phyloP scores from a whole-genome alignment of 2,329 filamentous ascomycete genomes.

The Colletotrichum echinochloae region DNA sequence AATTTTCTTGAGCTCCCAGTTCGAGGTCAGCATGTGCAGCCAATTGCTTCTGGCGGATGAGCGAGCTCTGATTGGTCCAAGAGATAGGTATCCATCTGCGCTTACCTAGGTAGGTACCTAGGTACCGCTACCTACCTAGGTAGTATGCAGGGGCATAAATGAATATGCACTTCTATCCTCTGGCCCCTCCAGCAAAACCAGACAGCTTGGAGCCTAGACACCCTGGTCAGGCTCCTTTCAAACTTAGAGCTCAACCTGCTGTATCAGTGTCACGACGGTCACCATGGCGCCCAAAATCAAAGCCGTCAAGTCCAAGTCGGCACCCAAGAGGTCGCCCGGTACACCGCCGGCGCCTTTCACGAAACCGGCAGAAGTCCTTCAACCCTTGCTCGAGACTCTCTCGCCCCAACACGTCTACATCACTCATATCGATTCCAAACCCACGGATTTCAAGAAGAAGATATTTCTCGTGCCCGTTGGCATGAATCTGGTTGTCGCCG shows the following conservation, averaged over 20 bases:
- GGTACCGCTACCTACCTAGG: too few species aligned
- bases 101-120: too few species aligned
- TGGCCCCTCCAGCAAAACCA: slow-evolving; percentile 20
- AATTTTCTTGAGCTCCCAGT: slow-evolving; percentile 29
- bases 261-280: slow-evolving; percentile 14
- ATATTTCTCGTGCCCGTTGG: slow-evolving; percentile 84
- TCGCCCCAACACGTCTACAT: slow-evolving; percentile 81
- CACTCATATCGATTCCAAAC: slow-evolving; percentile 81
- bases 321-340: slow-evolving; percentile 47
- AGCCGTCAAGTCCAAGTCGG: slow-evolving; percentile 48
- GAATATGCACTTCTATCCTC: slow-evolving; percentile 4
- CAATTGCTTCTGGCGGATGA: not conserved
- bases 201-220: slow-evolving; percentile 20
- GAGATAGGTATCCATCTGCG: not conserved
- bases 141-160: slow-evolving; percentile 24
- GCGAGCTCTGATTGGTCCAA: slow-evolving; percentile 16
- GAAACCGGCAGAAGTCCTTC: slow-evolving; percentile 70
- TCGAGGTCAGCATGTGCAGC: slow-evolving; percentile 7
- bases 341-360: slow-evolving; percentile 75
- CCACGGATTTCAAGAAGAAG: slow-evolving; percentile 78
- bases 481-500: slow-evolving; percentile 77
- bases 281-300: slow-evolving; percentile 49
- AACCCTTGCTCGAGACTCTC: slow-evolving; percentile 75
- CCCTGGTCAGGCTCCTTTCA: slow-evolving; percentile 10
- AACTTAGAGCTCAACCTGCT: slow-evolving; percentile 2